Conservation (phyloP, 768 basidiomycete species). For the Russula olivacea region DNA sequence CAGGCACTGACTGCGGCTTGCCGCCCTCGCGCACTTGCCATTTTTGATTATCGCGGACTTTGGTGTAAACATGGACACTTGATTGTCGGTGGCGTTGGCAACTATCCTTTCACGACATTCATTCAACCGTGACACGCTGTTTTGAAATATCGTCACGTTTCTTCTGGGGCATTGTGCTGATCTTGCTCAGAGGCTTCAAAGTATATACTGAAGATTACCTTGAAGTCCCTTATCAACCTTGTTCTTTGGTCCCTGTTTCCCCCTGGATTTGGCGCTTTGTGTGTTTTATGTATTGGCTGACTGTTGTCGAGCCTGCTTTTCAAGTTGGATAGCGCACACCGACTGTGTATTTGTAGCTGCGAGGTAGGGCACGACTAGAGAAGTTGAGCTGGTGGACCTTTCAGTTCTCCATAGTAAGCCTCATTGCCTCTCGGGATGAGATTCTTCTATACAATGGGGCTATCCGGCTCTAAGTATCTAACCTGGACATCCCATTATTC, state of each 20-base stretch:
- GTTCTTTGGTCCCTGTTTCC: not conserved
- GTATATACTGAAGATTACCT: not conserved
- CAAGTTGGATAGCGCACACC: not conserved
- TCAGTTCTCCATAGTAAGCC: too few relatives aligned
- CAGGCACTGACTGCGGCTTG: not conserved
- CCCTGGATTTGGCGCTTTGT: not conserved
- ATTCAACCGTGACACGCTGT: not conserved
- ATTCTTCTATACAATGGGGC: not conserved
- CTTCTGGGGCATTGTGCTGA: not conserved
- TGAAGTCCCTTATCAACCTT: constrained; percentile 6
- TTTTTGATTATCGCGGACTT: not conserved
- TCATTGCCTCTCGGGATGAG: not conserved
- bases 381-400: not conserved
- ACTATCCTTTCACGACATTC: not conserved
- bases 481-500: constrained; percentile 1
- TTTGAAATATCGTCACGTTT: not conserved
- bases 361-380: not conserved
- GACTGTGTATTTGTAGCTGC: not conserved
- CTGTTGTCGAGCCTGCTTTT: too few relatives aligned
- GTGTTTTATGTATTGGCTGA: not conserved
- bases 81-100: not conserved
- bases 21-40: not conserved
- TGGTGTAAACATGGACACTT: not conserved
- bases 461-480: not conserved
- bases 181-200: not conserved